phyloP scores from a whole-genome alignment of 768 basidiomycete species.

The Pisolithus tinctorius region DNA sequence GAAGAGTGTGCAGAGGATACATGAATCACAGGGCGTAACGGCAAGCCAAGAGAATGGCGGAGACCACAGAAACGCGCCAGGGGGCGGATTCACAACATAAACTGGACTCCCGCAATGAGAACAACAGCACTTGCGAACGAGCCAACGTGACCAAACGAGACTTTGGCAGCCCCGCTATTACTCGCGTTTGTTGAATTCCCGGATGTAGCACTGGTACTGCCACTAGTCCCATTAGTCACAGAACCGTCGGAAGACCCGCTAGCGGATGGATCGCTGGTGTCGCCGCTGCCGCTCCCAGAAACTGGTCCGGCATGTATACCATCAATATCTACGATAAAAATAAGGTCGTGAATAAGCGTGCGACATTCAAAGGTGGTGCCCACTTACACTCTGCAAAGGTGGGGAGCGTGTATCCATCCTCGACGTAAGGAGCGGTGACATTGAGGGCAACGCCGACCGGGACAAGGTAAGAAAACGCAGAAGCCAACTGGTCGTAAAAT shows the following conservation, averaged over 20 bases:
- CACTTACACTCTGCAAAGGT: slow-evolving; percentile 4
- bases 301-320: not conserved
- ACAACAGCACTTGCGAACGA: not conserved
- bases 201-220: not conserved
- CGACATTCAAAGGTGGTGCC: not conserved
- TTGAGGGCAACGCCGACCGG: slow-evolving; percentile 51
- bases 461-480: slow-evolving; percentile 42
- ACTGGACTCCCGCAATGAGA: not conserved
- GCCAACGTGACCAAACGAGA: not conserved
- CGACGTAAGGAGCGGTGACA: slow-evolving; percentile 45
- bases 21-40: no score
- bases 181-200: not conserved
- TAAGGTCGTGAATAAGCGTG: not conserved
- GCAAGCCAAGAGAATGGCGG: no score
- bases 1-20: no score
- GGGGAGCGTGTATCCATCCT: slow-evolving; percentile 36
- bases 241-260: not conserved
- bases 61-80: no score
- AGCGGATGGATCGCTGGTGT: no score
- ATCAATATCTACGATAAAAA: not conserved
- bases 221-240: not conserved
- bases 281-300: not conserved
- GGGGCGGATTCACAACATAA: not conserved
- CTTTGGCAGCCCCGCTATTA: not conserved
- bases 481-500: slow-evolving; percentile 38